phyloP scores from a whole-genome alignment of 2,329 filamentous ascomycete species.

The Zymoseptoria ardabiliae region DNA sequence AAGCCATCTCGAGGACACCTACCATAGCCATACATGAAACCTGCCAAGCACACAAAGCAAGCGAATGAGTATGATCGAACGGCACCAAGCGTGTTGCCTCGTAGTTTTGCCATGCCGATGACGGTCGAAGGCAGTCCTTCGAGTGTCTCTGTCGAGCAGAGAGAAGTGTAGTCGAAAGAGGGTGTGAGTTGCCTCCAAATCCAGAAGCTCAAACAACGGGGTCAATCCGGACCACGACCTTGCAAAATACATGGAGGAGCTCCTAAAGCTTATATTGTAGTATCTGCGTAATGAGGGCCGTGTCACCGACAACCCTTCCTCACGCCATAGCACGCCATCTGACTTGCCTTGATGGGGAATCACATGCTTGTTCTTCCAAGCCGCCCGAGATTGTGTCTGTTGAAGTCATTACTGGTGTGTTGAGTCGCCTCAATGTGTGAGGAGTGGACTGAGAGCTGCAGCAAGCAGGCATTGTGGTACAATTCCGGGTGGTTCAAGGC shows the following conservation, averaged over 20 bases:
- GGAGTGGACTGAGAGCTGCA: neutral
- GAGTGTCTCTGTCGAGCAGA: neutral
- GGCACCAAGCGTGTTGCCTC: conserved; percentile 17
- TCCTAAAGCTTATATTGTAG: neutral
- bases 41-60: conserved; percentile 20
- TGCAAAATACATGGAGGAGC: neutral
- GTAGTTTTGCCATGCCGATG: conserved; percentile 16
- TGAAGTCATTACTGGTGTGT: neutral
- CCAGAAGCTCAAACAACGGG: neutral
- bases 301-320: neutral
- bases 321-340: neutral
- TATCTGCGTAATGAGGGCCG: neutral
- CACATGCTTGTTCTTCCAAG: neutral
- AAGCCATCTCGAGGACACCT: neutral
- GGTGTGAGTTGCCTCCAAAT: neutral
- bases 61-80: conserved; percentile 17
- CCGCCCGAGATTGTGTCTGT: neutral
- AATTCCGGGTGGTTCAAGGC: neutral
- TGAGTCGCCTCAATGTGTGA: neutral
- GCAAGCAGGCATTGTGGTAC: neutral
- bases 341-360: neutral
- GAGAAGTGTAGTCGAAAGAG: neutral
- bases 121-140: neutral
- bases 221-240: neutral
- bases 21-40: conserved; percentile 33